Conservation (phyloP, 768 basidiomycete species). For the Mycena chlorophos region DNA sequence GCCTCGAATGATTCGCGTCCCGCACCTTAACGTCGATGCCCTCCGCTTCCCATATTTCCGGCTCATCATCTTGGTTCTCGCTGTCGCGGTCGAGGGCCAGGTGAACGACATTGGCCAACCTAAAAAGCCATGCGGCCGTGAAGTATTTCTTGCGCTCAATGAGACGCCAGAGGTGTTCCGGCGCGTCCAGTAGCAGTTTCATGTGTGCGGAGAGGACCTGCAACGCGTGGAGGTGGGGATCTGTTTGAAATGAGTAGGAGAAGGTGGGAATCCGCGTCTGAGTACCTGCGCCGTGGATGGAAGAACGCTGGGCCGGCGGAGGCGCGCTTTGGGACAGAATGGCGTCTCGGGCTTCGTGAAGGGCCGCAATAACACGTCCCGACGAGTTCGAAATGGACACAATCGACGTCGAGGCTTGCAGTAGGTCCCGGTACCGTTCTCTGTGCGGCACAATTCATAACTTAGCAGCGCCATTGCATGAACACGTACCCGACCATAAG, state of each 20-base stretch:
- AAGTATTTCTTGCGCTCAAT: slow-evolving; percentile 80
- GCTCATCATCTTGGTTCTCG: too few relatives aligned
- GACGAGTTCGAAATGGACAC: slow-evolving; percentile 74
- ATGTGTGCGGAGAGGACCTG: slow-evolving; percentile 84
- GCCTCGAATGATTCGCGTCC: slow-evolving; percentile 2
- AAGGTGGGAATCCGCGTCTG: slow-evolving; percentile 2
- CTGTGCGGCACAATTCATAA: slow-evolving; percentile 54
- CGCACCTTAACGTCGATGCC: slow-evolving; percentile 66
- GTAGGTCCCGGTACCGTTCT: slow-evolving; percentile 85
- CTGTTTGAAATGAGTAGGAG: slow-evolving; percentile 35
- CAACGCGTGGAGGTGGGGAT: slow-evolving; percentile 64
- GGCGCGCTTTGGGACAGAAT: slow-evolving; percentile 51
- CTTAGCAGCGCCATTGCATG: slow-evolving; percentile 5
- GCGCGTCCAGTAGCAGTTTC: slow-evolving; percentile 88
- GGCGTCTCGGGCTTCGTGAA: slow-evolving; percentile 60
- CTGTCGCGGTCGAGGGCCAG: slow-evolving; percentile 66
- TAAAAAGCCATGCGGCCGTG: slow-evolving; percentile 84
- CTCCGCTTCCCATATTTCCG: slow-evolving; percentile 54
- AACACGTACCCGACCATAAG: slow-evolving; percentile 88
- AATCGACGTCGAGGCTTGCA: slow-evolving; percentile 85
- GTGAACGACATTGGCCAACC: slow-evolving; percentile 83
- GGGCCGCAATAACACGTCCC: slow-evolving; percentile 57
- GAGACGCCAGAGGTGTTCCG: slow-evolving; percentile 88
- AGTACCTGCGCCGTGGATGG: slow-evolving; percentile 46
- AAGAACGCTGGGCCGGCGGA: slow-evolving; percentile 43